Percentiles rank a stretch among this genome's conserved stretches.
These are phyloP conservation scores for Psilocybe azurescens DNA, from an alignment of 768 basidiomycete species.

Conservation along the genomic window DNA sequence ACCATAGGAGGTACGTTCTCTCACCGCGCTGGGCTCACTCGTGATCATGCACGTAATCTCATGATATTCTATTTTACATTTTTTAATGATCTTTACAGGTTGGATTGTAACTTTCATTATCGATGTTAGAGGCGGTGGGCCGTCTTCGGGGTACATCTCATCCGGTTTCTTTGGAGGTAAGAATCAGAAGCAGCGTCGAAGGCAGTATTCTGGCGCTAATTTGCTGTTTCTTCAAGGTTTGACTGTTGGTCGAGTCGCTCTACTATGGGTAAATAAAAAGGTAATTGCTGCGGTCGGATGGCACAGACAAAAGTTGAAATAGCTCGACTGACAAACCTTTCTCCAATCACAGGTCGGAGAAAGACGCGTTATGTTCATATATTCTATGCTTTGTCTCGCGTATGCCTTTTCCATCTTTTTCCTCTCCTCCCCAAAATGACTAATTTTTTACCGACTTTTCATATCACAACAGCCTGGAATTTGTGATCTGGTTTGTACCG, in stretches of 20 bases:
- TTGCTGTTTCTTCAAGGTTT: constrained; percentile 45
- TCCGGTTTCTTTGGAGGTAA: constrained; percentile 58
- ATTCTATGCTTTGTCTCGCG: constrained; percentile 55
- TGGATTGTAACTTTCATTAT: constrained; percentile 73
- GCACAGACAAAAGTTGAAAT: background rate
- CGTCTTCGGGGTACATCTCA: constrained; percentile 55
- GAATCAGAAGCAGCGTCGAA: background rate
- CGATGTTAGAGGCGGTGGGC: constrained; percentile 40
- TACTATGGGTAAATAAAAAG: constrained; percentile 62
- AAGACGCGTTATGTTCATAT: constrained; percentile 55
- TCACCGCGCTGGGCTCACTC: background rate
- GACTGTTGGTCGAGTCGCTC: constrained; percentile 56
- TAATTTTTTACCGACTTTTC: background rate
- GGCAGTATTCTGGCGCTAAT: background rate
- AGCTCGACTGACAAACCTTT: background rate
- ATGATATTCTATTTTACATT: too few species aligned
- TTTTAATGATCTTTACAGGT: constrained; percentile 36
- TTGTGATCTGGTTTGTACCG: constrained; percentile 73
- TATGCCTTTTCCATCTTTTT: constrained; percentile 25
- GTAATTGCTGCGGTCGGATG: constrained; percentile 24
- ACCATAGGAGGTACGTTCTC: constrained; percentile 48
- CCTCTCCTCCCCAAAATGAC: too few species aligned
- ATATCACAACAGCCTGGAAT: constrained; percentile 51
- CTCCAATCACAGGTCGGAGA: constrained; percentile 53
- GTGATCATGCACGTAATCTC: constrained; percentile 14